Evolutionary conservation across 768 basidiomycete species (phyloP), one percentile per base, ranked within the genome.

Genomic region (Naematelia encephala): DNA sequence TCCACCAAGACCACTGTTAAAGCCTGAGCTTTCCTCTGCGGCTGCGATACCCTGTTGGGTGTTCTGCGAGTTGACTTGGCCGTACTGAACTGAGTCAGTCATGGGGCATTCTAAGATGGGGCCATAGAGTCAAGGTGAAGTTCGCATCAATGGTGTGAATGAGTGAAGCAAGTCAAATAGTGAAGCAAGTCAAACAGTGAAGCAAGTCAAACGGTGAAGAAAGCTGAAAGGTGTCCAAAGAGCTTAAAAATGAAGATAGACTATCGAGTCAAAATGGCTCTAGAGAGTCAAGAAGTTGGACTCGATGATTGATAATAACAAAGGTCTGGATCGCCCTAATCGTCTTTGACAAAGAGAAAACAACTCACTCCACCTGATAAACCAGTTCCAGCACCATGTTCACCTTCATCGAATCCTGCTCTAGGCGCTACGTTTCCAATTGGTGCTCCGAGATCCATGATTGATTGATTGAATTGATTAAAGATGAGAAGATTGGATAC

Each of bases 351-450:
- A n/a, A 23, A 23, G 25, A 27, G 42, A 2, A 30, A 23, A 5
- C 12, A 10, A 66, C 68, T 64, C 43, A 69, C 71, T 0, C 71
- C 68, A 5, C 71, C 71, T 21, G 66, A 60, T n/a, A 68, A 49
- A 25, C 71, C 71, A 3, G 56, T 62, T 25, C 71, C 68, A 25
- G 61, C 55, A 11, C 71, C 68, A 52, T 73, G 71, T 44, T 72
- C 70, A 19, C 63, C 70, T 19, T 63, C 57, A 43, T 67, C 68
- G 25, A 67, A 60, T 22, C 66, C 66, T 19, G 21, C 30, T 19
- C 27, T 16, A 14, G 69, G 61, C 23, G 46, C 57, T 29, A 59
- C 61, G 52, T 47, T 57, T 30, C 62, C 66, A 26, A 64, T 68
- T 29, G 61, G 53, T 57, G 51, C 57, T 46, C 61, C 64, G 54